Conservation (phyloP, 352 stramenopile species). For the Phytophthora megakarya region DNA sequence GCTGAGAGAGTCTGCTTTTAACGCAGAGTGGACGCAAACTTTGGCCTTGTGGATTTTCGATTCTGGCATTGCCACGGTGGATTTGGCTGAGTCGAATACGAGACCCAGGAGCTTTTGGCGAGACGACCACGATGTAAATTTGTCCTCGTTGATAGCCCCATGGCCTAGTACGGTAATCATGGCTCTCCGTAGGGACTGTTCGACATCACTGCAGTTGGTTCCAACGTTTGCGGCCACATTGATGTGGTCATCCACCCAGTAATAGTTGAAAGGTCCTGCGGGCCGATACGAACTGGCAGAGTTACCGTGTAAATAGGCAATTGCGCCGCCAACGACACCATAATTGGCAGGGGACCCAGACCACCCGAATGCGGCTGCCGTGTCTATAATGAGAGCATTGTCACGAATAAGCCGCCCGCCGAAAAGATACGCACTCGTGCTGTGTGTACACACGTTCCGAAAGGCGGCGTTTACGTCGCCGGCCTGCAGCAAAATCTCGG, state of each 20-base stretch:
- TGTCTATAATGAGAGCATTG: slow-evolving; percentile 29
- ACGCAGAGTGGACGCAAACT: not conserved
- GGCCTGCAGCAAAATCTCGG: too few species aligned
- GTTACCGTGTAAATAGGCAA: slow-evolving; percentile 13
- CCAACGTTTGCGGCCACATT: slow-evolving; percentile 11
- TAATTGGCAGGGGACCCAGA: slow-evolving; percentile 17
- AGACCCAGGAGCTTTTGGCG: slow-evolving; percentile 21
- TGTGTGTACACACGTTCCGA: slow-evolving; percentile 19
- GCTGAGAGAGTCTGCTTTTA: not conserved
- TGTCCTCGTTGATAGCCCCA: slow-evolving; percentile 28
- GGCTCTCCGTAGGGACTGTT: slow-evolving; percentile 14
- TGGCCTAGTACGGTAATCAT: slow-evolving; percentile 15
- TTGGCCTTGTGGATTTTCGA: slow-evolving; percentile 8
- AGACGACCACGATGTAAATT: slow-evolving; percentile 14
- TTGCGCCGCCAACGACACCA: slow-evolving; percentile 14
- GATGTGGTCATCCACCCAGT: too few species aligned
- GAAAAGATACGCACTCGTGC: slow-evolving; percentile 7
- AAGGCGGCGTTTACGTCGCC: too few species aligned
- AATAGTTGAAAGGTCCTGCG: slow-evolving; percentile 12
- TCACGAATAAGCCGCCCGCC: not conserved
- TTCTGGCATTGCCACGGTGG: slow-evolving; percentile 12
- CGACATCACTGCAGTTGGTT: not conserved
- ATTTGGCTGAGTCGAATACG: slow-evolving; percentile 9
- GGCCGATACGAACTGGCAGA: not conserved
- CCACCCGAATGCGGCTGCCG: slow-evolving; percentile 17